Evolutionary conservation across 495 filamentous ascomycete genomes (phyloP).

Genomic region (Halenospora varia): DNA sequence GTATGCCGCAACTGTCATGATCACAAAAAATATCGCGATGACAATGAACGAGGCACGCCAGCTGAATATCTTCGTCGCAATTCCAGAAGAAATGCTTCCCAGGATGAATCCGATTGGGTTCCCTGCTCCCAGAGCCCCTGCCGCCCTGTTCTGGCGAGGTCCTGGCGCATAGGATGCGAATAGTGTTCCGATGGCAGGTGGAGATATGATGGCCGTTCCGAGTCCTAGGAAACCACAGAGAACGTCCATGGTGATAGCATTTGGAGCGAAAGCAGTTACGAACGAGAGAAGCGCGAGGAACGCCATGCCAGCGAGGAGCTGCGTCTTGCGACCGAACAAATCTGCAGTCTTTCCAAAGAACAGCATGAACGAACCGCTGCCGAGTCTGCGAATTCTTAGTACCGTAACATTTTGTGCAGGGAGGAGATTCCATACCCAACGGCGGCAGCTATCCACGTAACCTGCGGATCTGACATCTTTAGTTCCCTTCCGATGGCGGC

Average conservation of each 20-base stretch:
- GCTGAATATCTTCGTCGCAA: slow-evolving; percentile 47
- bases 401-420: background rate
- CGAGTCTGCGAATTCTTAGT: slow-evolving; percentile 32
- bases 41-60: slow-evolving; percentile 60
- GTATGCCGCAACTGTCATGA: slow-evolving; percentile 43
- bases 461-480: slow-evolving; percentile 55
- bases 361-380: slow-evolving; percentile 55
- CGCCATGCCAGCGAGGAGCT: slow-evolving; percentile 52
- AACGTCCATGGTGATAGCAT: slow-evolving; percentile 50
- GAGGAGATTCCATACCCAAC: slow-evolving; percentile 39
- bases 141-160: slow-evolving; percentile 56
- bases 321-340: slow-evolving; percentile 52
- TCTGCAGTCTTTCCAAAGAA: slow-evolving; percentile 61
- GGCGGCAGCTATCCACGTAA: slow-evolving; percentile 58
- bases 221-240: slow-evolving; percentile 56
- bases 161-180: slow-evolving; percentile 51
- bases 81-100: slow-evolving; percentile 54
- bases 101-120: slow-evolving; percentile 60
- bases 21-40: slow-evolving; percentile 50
- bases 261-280: slow-evolving; percentile 49
- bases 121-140: slow-evolving; percentile 59
- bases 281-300: slow-evolving; percentile 49
- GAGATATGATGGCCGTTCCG: slow-evolving; percentile 53
- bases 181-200: slow-evolving; percentile 56
- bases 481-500: slow-evolving; percentile 54